phyloP scores from a whole-genome alignment of 2,329 filamentous ascomycete species.

The Sporothrix protearum region DNA sequence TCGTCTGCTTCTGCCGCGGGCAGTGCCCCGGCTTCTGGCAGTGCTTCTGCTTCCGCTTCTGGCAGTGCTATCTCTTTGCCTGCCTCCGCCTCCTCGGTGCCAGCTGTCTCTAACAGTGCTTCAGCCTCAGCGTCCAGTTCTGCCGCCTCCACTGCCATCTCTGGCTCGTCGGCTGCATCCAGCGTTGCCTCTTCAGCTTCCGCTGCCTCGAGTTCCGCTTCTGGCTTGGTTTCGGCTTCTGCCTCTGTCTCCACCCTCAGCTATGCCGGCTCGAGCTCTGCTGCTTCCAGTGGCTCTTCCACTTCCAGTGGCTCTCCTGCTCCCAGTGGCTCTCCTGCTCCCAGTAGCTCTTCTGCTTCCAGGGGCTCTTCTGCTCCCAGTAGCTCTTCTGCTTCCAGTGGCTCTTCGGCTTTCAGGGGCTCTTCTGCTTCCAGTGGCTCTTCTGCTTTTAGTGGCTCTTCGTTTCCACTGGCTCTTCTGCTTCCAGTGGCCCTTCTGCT shows the following conservation, averaged over 20 bases:
- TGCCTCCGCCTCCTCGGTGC: background rate
- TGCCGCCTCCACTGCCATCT: background rate
- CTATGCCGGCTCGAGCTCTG: background rate
- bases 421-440: background rate
- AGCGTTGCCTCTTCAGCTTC: background rate
- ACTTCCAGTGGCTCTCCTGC: background rate
- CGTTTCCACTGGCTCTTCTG: background rate
- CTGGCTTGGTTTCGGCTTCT: background rate
- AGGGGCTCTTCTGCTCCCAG: background rate
- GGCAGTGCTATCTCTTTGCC: background rate
- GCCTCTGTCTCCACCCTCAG: background rate
- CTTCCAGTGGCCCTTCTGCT: background rate
- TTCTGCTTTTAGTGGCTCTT: background rate
- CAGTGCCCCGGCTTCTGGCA: background rate
- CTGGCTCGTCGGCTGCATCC: background rate
- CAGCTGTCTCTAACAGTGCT: background rate
- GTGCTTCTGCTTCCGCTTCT: background rate
- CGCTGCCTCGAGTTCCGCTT: background rate
- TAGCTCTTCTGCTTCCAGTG: too few relatives aligned
- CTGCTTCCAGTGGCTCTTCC: background rate
- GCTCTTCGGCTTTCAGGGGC: too few relatives aligned
- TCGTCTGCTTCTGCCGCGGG: background rate
- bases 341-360: background rate
- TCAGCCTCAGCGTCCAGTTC: background rate
- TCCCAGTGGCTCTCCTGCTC: too few relatives aligned